These are phyloP conservation scores for Podospora comata DNA, from an alignment of 495 filamentous ascomycete genomes.

Conservation along the genomic window DNA sequence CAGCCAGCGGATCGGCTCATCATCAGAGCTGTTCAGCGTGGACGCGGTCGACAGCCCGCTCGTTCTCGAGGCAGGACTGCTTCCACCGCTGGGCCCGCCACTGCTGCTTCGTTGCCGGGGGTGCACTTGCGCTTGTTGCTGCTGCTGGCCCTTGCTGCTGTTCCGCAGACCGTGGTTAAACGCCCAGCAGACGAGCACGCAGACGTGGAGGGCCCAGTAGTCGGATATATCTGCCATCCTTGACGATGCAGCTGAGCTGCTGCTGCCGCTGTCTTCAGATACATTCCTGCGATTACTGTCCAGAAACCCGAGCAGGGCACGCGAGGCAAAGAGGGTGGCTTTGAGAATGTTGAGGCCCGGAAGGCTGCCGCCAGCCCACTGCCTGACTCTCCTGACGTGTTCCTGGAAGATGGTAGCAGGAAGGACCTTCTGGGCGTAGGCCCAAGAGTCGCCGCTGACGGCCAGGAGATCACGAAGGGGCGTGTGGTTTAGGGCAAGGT, in stretches of 20 bases:
- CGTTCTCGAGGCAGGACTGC: conserved; percentile 53
- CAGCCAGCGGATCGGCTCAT: conserved; percentile 52
- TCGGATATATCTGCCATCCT: conserved; percentile 39
- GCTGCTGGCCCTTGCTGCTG: conserved; percentile 52
- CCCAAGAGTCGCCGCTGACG: conserved; percentile 48
- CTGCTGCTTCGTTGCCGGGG: conserved; percentile 44
- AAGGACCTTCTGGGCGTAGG: conserved; percentile 45
- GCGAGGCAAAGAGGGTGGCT: conserved; percentile 34
- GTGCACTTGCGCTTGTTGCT: conserved; percentile 39
- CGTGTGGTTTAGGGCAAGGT: conserved; percentile 47
- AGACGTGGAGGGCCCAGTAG: conserved; percentile 49
- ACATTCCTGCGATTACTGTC: conserved; percentile 8
- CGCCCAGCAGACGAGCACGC: conserved; percentile 49
- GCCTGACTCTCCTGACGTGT: conserved; percentile 38
- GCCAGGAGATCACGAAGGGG: conserved; percentile 48
- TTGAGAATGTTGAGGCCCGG: conserved; percentile 22
- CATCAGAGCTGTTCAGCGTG: conserved; percentile 27
- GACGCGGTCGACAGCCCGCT: conserved; percentile 26
- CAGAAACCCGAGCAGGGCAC: conserved; percentile 32
- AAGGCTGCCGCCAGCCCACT: conserved; percentile 31
- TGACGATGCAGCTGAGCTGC: background rate
- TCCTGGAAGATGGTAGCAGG: conserved; percentile 35
- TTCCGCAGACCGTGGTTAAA: conserved; percentile 53
- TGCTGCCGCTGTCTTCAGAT: conserved; percentile 13
- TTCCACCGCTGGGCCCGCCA: conserved; percentile 51